Evolutionary conservation across 2,329 filamentous ascomycete species (phyloP).

Genomic region (Phaeophleospora eucalypticola): DNA sequence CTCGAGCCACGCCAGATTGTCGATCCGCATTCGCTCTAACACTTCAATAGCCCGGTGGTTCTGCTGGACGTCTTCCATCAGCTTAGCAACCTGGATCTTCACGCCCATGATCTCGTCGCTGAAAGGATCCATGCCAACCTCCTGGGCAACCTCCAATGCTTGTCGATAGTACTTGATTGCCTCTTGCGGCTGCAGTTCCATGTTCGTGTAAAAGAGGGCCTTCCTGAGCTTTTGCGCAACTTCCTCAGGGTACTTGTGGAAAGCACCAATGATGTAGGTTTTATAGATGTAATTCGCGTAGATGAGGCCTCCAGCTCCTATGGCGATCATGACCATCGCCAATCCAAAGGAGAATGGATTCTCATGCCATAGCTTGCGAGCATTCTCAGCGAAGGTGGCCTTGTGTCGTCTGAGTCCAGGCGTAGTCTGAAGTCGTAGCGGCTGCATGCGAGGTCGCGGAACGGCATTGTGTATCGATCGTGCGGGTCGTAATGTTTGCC

Average conservation of each 20-base stretch:
- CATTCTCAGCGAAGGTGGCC: slow-evolving; percentile 24
- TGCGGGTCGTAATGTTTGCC: slow-evolving; percentile 6
- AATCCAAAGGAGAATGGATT: slow-evolving; percentile 40
- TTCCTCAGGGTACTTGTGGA: slow-evolving; percentile 60
- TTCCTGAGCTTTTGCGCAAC: slow-evolving; percentile 75
- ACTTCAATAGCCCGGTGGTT: slow-evolving; percentile 69
- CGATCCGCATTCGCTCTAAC: slow-evolving; percentile 68
- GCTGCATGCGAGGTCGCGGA: slow-evolving; percentile 5
- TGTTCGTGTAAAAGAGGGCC: slow-evolving; percentile 82
- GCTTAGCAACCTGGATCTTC: slow-evolving; percentile 72
- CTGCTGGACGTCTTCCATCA: slow-evolving; percentile 73
- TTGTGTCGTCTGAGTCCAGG: slow-evolving; percentile 19
- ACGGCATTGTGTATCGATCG: slow-evolving; percentile 18
- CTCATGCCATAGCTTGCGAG: slow-evolving; percentile 33
- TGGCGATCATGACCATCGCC: slow-evolving; percentile 32
- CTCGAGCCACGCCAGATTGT: slow-evolving; percentile 56
- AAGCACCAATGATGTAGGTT: slow-evolving; percentile 45
- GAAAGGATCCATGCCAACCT: slow-evolving; percentile 77
- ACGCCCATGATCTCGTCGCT: slow-evolving; percentile 89
- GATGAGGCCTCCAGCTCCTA: slow-evolving; percentile 37
- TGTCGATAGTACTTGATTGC: slow-evolving; percentile 81
- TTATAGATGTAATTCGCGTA: slow-evolving; percentile 47
- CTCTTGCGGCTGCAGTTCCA: slow-evolving; percentile 66
- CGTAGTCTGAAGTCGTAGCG: slow-evolving; percentile 7
- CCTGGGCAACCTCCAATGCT: slow-evolving; percentile 68